Evolutionary conservation across 768 basidiomycete genomes (phyloP).

Genomic region (Rossbeevera mucosa): DNA sequence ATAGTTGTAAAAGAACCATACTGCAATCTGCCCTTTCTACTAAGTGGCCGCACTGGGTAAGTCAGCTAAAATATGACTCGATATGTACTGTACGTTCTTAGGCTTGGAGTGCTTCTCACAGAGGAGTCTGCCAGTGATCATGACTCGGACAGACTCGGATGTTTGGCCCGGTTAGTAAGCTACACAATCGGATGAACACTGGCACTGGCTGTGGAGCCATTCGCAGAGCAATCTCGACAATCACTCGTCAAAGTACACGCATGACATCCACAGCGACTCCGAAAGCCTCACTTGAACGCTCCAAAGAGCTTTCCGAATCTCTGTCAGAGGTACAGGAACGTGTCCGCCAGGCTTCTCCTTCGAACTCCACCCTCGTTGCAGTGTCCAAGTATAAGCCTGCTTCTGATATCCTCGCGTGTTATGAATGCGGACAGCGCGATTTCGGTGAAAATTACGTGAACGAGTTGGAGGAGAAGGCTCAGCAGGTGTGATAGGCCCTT

Average conservation of each 20-base stretch:
- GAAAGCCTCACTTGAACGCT: slow-evolving; percentile 38
- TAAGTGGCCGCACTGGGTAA: too few relatives aligned
- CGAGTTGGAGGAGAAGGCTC: slow-evolving; percentile 85
- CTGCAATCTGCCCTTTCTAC: too few relatives aligned
- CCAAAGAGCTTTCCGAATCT: slow-evolving; percentile 48
- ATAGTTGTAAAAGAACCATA: too few relatives aligned
- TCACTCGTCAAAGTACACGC: slow-evolving; percentile 10
- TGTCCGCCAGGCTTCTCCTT: slow-evolving; percentile 35
- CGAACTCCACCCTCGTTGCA: slow-evolving; percentile 58
- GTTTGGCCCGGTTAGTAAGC: too few relatives aligned
- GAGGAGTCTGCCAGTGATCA: too few relatives aligned
- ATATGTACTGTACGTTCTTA: too few relatives aligned
- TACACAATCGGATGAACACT: too few relatives aligned
- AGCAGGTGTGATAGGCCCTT: slow-evolving; percentile 42
- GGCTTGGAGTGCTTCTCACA: too few relatives aligned
- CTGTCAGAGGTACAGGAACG: slow-evolving; percentile 50
- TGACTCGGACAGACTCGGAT: too few relatives aligned
- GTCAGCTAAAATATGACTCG: too few relatives aligned
- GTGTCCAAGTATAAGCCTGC: slow-evolving; percentile 93
- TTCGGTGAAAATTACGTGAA: slow-evolving; percentile 99
- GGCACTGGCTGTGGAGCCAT: background rate
- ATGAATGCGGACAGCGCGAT: slow-evolving; percentile 75
- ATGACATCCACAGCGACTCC: slow-evolving; percentile 17
- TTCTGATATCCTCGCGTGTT: slow-evolving; percentile 80
- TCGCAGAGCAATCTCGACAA: slow-evolving; percentile 3